Conservation (phyloP, 2,329 filamentous ascomycete genomes). For the Exophiala bonariae region DNA sequence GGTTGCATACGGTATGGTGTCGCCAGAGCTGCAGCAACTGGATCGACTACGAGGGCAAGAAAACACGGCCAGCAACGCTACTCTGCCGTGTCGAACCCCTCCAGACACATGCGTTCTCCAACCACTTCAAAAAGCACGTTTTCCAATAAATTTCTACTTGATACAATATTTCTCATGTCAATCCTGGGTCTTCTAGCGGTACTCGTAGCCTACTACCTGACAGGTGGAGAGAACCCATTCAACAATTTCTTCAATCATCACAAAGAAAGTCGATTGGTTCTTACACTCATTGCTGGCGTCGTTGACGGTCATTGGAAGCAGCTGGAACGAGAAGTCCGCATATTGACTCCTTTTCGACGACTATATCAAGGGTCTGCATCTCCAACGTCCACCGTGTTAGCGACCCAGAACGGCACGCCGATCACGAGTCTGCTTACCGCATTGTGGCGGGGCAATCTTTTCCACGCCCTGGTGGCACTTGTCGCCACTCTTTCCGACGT, state of each 20-base stretch:
- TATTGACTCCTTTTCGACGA: conserved; percentile 20
- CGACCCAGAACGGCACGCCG: conserved; percentile 9
- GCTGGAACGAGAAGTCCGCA: conserved; percentile 18
- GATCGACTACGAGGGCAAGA: not conserved
- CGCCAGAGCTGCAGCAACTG: not conserved
- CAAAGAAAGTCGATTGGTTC: conserved; percentile 9
- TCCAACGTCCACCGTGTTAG: conserved; percentile 7
- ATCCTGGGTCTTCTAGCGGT: not conserved
- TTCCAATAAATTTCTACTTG: not conserved
- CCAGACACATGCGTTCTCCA: conserved; percentile 6
- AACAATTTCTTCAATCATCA: conserved; percentile 17
- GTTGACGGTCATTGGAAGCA: conserved; percentile 11
- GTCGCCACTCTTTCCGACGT: conserved; percentile 19
- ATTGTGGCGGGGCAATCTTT: conserved; percentile 14
- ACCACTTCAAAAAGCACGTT: not conserved
- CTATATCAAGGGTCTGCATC: conserved; percentile 5
- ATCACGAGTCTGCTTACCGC: conserved; percentile 10
- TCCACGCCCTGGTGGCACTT: conserved; percentile 18
- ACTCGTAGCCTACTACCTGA: not conserved
- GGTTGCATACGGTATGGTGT: not conserved
- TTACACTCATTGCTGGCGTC: conserved; percentile 12
- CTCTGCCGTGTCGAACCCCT: not conserved
- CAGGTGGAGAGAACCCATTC: not conserved
- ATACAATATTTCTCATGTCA: not conserved
- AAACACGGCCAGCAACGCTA: not conserved